Conservation (phyloP, 2,329 filamentous ascomycete genomes). For the Thelonectria blattea region DNA sequence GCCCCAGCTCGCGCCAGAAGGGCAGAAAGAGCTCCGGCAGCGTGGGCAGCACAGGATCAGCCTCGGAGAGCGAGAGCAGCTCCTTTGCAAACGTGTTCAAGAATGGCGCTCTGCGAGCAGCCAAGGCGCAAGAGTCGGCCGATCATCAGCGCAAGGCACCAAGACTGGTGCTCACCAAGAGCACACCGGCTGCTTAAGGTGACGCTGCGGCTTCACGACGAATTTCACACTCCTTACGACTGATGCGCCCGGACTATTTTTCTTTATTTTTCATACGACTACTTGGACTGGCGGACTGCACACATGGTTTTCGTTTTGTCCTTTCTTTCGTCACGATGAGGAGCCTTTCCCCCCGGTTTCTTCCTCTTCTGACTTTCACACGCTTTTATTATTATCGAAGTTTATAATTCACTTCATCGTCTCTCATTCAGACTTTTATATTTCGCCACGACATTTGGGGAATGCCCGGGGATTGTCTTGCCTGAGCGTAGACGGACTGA, state of each 20-base stretch:
- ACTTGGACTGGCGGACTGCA: constrained; percentile 44
- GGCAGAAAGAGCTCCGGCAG: constrained; percentile 68
- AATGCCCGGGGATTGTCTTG: constrained; percentile 36
- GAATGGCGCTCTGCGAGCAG: constrained; percentile 57
- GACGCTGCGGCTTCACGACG: constrained; percentile 30
- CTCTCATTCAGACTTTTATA: constrained; percentile 45
- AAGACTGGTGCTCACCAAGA: constrained; percentile 83
- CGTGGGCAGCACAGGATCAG: constrained; percentile 62
- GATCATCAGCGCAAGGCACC: constrained; percentile 79
- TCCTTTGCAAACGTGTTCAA: constrained; percentile 73
- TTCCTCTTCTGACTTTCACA: constrained; percentile 28
- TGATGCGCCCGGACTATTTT: constrained; percentile 46
- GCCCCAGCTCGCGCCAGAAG: constrained; percentile 75
- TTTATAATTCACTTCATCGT: constrained; percentile 50
- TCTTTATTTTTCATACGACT: constrained; percentile 46
- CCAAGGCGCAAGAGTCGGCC: constrained; percentile 59
- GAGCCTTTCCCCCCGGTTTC: constrained; percentile 29
- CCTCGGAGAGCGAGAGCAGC: constrained; percentile 56
- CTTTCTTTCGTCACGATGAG: constrained; percentile 32
- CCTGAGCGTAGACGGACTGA: constrained; percentile 38
- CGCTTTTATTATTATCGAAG: constrained; percentile 38
- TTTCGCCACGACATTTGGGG: constrained; percentile 40
- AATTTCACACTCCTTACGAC: constrained; percentile 40
- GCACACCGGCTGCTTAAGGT: constrained; percentile 34
- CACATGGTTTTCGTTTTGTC: constrained; percentile 39